These are phyloP conservation scores for Selenicereus undatus DNA, from an alignment of 148 eudicot species.

Conservation along the genomic window DNA sequence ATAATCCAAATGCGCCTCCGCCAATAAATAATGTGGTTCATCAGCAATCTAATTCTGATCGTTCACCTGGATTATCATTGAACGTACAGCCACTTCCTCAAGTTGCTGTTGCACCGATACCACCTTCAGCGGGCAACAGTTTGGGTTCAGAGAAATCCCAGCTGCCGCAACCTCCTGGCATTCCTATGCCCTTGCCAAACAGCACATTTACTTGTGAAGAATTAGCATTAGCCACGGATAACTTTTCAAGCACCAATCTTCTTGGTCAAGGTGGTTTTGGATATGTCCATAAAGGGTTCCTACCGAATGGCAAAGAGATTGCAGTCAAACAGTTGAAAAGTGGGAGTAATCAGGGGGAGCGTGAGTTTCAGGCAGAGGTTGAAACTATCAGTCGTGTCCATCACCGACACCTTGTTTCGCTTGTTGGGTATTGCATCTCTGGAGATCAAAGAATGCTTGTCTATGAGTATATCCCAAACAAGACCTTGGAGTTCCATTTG, in stretches of 20 bases:
- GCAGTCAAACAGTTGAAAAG: constrained; percentile 71
- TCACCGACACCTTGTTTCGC: constrained; percentile 72
- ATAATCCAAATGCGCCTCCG: constrained; percentile 30
- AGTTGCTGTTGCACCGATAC: constrained; percentile 25
- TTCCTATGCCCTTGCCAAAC: constrained; percentile 26
- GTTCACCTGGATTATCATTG: not conserved
- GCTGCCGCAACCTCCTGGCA: constrained; percentile 24
- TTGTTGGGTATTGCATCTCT: constrained; percentile 70
- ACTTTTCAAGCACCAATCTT: constrained; percentile 52
- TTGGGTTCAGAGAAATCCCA: constrained; percentile 32
- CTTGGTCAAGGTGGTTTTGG: constrained; percentile 92
- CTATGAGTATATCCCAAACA: constrained; percentile 72
- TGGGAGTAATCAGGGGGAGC: constrained; percentile 85
- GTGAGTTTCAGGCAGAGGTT: constrained; percentile 90
- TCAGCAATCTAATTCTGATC: constrained; percentile 15
- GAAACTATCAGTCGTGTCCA: constrained; percentile 72
- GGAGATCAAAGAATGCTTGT: constrained; percentile 64
- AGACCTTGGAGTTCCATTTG: constrained; percentile 70
- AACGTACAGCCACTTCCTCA: constrained; percentile 10
- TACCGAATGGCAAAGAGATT: constrained; percentile 61
- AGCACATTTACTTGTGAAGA: constrained; percentile 63
- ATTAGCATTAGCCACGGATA: constrained; percentile 56
- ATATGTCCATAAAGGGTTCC: constrained; percentile 63
- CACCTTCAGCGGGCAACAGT: constrained; percentile 27
- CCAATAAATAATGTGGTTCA: constrained; percentile 19